A percentile compares a stretch with the other conserved stretches of the same genome.
Evolutionary conservation across 2,329 filamentous ascomycete species (phyloP).

Genomic region (Tolypocladium pustulatum): DNA sequence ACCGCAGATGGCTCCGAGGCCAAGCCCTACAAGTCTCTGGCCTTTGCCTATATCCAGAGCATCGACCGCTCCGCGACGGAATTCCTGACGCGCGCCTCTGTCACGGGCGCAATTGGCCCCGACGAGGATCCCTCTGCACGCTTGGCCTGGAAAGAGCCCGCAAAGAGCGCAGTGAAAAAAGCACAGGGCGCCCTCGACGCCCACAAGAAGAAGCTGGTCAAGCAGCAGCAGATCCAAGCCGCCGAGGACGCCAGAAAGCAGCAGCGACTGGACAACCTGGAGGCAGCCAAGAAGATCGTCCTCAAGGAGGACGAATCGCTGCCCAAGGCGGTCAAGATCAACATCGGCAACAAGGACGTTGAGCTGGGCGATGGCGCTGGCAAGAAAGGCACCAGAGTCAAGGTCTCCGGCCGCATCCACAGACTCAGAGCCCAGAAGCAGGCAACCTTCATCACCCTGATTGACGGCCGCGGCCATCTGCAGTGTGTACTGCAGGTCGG

Average conservation of each 20-base stretch:
- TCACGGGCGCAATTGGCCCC: slow-evolving; percentile 47
- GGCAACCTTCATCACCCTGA: slow-evolving; percentile 75
- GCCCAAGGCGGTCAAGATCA: slow-evolving; percentile 64
- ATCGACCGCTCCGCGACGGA: slow-evolving; percentile 44
- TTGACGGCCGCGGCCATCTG: slow-evolving; percentile 56
- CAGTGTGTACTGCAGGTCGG: slow-evolving; percentile 43
- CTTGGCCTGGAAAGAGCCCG: slow-evolving; percentile 68
- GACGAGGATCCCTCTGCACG: slow-evolving; percentile 54
- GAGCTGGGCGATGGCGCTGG: slow-evolving; percentile 30
- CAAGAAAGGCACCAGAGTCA: slow-evolving; percentile 61
- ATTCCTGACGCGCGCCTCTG: slow-evolving; percentile 60
- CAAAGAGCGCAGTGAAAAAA: slow-evolving; percentile 81
- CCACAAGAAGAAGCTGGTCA: slow-evolving; percentile 62
- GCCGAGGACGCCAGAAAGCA: slow-evolving; percentile 64
- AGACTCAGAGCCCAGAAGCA: slow-evolving; percentile 73
- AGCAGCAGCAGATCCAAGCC: slow-evolving; percentile 46
- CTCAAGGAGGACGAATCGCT: slow-evolving; percentile 60
- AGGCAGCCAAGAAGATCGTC: slow-evolving; percentile 68
- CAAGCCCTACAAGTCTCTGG: slow-evolving; percentile 72
- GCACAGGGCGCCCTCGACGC: slow-evolving; percentile 62
- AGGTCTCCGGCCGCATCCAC: slow-evolving; percentile 74
- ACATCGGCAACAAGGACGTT: slow-evolving; percentile 42
- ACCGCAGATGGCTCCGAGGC: slow-evolving; percentile 57
- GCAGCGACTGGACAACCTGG: slow-evolving; percentile 53
- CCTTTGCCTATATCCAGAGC: slow-evolving; percentile 66